Evolutionary conservation across 2,329 filamentous ascomycete genomes (phyloP), one percentile per base, ranked within the genome.

Genomic region (Cyanodermella asteris): DNA sequence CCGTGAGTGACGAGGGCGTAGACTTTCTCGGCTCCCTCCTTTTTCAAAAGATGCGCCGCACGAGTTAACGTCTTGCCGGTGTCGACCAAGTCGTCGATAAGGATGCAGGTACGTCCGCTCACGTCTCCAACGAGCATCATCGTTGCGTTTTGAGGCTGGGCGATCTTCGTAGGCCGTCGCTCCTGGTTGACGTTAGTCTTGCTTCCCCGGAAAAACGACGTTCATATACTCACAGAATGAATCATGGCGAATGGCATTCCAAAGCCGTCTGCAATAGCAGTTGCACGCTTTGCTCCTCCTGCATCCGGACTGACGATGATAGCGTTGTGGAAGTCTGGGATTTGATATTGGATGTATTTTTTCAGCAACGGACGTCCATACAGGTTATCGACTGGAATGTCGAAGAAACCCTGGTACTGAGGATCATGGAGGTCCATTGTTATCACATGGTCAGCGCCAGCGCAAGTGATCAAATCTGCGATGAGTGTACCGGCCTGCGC

Each of bases 371-470:
- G 53, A 25, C 53, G 45, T 9, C 53, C 84, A 52, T 94, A 94
- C 11, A 97, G 61, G 47, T 97, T 97, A 54, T 97, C 87, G 28
- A 97, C 87, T 3, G 87, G 87, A 30, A 94, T 91, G 44, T 97
- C 84, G 44, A 97, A 94, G 59, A 93, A 97, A 27, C 87, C 87
- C 51, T 97, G 87, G 44, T 94, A 94, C 50, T 97, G 81, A 20
- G 80, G 76, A 47, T 93, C 84, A 46, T 87, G 80, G 26, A 97
- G 63, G 44, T 97, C 87, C 76, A 97, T 90, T 16, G 84, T 93
- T 46, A 94, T 93, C 45, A 87, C 72, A 50, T 94, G 87, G 47
- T 97, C 84, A 22, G 87, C 81, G 35, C 87, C 87, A 34, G 87
- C 84, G 51, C 82, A 93, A 20, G 81, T 93, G 36, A 97, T 60